These are phyloP conservation scores for Toxicodendron radicans DNA, from an alignment of 345 rosid species.

Conservation along the genomic window DNA sequence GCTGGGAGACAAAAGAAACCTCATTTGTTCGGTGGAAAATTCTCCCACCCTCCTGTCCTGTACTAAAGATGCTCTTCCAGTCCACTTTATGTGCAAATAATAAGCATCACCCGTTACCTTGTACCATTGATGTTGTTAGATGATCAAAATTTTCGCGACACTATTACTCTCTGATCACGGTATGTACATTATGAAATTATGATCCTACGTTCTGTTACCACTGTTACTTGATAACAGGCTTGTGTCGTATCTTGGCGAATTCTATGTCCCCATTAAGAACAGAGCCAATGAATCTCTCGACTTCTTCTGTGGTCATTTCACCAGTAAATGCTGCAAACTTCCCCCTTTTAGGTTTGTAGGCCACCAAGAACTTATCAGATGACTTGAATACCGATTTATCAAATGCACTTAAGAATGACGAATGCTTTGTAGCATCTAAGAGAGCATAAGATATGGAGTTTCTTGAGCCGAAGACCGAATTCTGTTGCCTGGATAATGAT, in stretches of 20 bases:
- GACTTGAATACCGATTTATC: conserved; percentile 64
- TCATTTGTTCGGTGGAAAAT: too few species aligned
- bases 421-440: conserved; percentile 64
- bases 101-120: neutral
- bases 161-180: neutral
- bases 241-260: conserved; percentile 54
- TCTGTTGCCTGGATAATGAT: conserved; percentile 63
- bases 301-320: conserved; percentile 52
- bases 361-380: conserved; percentile 51
- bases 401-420: conserved; percentile 57
- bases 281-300: conserved; percentile 65
- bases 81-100: too few species aligned
- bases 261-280: conserved; percentile 76
- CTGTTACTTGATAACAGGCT: conserved; percentile 51
- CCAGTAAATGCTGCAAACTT: conserved; percentile 55
- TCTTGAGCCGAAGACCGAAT: conserved; percentile 37
- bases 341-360: conserved; percentile 72
- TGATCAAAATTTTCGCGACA: neutral
- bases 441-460: conserved; percentile 60
- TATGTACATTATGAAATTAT: conserved; percentile 3
- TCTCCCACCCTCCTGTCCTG: too few species aligned
- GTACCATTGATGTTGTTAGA: neutral
- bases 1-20: too few species aligned
- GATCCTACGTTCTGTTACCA: conserved; percentile 1
- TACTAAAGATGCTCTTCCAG: too few species aligned